A percentile compares a stretch with the other conserved stretches of the same genome.
Conservation (phyloP, 1,139 yeast genomes). For the Kodamaea sp. region DNA sequence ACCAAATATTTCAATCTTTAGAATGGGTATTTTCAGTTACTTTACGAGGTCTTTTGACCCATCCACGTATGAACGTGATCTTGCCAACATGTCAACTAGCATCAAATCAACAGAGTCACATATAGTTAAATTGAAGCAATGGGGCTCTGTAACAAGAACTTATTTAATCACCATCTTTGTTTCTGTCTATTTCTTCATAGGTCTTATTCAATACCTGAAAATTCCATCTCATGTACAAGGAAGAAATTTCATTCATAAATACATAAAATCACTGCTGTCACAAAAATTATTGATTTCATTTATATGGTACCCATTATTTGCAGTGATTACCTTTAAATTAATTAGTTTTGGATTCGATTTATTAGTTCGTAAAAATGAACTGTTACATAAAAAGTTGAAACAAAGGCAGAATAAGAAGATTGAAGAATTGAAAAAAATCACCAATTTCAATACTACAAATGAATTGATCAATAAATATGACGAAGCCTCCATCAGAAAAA, state of each 20-base stretch:
- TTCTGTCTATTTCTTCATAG: constrained; percentile 29
- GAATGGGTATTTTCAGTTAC: constrained; percentile 30
- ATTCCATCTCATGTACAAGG: constrained; percentile 18
- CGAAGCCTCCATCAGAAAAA: constrained; percentile 51
- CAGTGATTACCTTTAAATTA: constrained; percentile 19
- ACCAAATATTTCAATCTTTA: neutral
- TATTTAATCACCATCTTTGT: constrained; percentile 10
- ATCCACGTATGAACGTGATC: constrained; percentile 47
- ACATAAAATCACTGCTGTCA: constrained; percentile 23
- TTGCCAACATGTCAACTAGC: constrained; percentile 29
- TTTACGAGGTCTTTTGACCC: constrained; percentile 46
- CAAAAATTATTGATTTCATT: constrained; percentile 19
- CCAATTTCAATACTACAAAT: constrained; percentile 76
- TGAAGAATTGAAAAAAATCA: constrained; percentile 70
- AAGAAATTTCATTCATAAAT: constrained; percentile 21
- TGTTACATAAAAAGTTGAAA: constrained; percentile 28
- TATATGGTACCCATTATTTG: constrained; percentile 26
- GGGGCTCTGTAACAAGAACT: constrained; percentile 1
- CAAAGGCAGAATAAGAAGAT: constrained; percentile 58
- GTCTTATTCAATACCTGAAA: constrained; percentile 25
- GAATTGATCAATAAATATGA: constrained; percentile 67
- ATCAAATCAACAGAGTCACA: constrained; percentile 4
- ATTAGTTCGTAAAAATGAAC: constrained; percentile 21
- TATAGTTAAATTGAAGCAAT: neutral
- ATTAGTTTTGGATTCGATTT: constrained; percentile 23